A percentile compares a stretch with the other conserved stretches of the same genome.
Evolutionary conservation across 352 stramenopile genomes (phyloP).

Genomic region (Globisporangium canariense): DNA sequence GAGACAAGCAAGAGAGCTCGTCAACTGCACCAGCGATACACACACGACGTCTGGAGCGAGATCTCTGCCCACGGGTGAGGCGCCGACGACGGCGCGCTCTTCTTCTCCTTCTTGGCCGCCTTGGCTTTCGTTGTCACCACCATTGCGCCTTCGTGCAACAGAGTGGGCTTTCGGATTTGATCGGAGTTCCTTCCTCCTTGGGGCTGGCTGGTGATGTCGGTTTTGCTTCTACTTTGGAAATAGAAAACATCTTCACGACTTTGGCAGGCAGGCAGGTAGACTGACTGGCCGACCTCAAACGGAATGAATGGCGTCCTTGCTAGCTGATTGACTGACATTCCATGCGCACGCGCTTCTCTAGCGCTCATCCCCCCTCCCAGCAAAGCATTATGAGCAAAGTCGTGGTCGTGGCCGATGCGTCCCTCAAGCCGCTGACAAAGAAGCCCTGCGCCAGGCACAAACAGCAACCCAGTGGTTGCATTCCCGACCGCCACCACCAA

Average conservation of each 20-base stretch:
- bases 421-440: neutral
- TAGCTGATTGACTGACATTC: neutral
- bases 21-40: neutral
- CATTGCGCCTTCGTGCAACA: neutral
- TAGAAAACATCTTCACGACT: too few species aligned
- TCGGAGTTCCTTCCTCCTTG: too few species aligned
- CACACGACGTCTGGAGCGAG: slow-evolving; percentile 33
- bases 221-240: too few species aligned
- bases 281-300: too few species aligned
- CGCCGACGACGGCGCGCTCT: neutral
- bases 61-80: slow-evolving; percentile 34
- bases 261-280: too few species aligned
- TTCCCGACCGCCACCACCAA: neutral
- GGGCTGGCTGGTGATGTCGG: too few species aligned
- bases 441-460: neutral
- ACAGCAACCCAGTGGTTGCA: neutral
- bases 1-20: too few species aligned
- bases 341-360: neutral
- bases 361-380: neutral
- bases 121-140: slow-evolving; percentile 21
- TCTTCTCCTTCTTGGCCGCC: slow-evolving; percentile 32
- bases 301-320: neutral
- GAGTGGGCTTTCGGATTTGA: neutral
- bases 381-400: slow-evolving; percentile 32
- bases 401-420: slow-evolving; percentile 23